Conservation (phyloP, 495 filamentous ascomycete species). For the Penicillium cataractarum region DNA sequence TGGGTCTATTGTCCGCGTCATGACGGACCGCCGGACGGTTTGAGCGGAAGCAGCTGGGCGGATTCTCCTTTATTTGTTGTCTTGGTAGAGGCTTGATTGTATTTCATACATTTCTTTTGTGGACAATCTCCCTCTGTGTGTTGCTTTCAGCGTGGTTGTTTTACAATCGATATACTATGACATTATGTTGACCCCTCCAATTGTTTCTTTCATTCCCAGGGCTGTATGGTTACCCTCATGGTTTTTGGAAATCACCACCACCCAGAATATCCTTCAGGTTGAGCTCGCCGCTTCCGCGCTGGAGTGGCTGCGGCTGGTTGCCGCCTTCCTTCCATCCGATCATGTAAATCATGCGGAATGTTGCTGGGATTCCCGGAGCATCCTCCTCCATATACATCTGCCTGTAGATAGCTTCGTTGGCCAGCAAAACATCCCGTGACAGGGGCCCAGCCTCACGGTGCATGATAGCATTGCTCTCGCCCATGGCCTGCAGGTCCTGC, state of each 20-base stretch:
- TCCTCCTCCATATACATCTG: slow-evolving; percentile 74
- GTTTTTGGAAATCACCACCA: slow-evolving; percentile 51
- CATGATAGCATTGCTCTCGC: slow-evolving; percentile 83
- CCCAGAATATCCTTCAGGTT: slow-evolving; percentile 83
- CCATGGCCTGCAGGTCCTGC: slow-evolving; percentile 93
- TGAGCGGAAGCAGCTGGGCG: slow-evolving; percentile 43
- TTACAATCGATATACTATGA: slow-evolving; percentile 37
- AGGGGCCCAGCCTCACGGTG: slow-evolving; percentile 78
- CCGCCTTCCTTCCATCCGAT: slow-evolving; percentile 95
- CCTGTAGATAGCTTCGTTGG: slow-evolving; percentile 86
- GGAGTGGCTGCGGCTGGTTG: slow-evolving; percentile 75
- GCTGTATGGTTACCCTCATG: slow-evolving; percentile 26
- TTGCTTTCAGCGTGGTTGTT: slow-evolving; percentile 36
- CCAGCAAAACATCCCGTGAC: slow-evolving; percentile 80
- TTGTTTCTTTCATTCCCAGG: slow-evolving; percentile 3
- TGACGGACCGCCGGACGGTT: slow-evolving; percentile 91
- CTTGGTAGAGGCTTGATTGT: slow-evolving; percentile 35
- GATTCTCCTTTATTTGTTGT: slow-evolving; percentile 22
- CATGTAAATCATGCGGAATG: slow-evolving; percentile 93
- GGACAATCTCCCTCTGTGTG: slow-evolving; percentile 22
- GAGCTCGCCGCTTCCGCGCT: slow-evolving; percentile 79
- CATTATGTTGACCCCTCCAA: slow-evolving; percentile 21
- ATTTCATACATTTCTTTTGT: slow-evolving; percentile 29
- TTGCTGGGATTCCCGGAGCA: slow-evolving; percentile 76
- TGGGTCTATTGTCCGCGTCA: slow-evolving; percentile 84